Percentiles rank a stretch among this genome's conserved stretches.
Evolutionary conservation across 495 filamentous ascomycete species (phyloP).

Genomic region (Pseudotulostoma volvatum): DNA sequence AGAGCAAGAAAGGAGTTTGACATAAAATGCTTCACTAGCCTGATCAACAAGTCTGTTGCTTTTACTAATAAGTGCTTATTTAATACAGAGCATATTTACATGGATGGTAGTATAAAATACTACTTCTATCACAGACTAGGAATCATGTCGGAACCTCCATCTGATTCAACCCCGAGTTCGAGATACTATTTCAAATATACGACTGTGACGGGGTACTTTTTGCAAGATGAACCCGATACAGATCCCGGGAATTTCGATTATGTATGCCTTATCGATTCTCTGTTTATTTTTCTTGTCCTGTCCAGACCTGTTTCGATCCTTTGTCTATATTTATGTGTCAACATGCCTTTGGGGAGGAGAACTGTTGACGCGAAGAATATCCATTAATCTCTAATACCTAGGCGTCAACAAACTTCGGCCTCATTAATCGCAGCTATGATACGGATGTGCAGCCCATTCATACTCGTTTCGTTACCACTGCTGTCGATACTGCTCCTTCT

Average conservation of each 20-base stretch:
- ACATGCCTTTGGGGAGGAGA: background rate
- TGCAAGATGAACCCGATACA: constrained; percentile 52
- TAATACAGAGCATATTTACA: too few relatives aligned
- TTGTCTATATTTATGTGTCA: background rate
- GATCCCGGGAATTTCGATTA: constrained; percentile 52
- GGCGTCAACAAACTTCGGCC: constrained; percentile 44
- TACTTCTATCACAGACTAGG: too few relatives aligned
- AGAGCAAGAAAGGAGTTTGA: too few relatives aligned
- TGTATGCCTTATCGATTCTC: constrained; percentile 19
- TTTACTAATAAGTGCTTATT: too few relatives aligned
- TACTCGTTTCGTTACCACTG: constrained; percentile 6
- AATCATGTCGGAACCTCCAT: too few relatives aligned
- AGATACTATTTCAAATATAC: constrained; percentile 33
- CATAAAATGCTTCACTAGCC: too few relatives aligned
- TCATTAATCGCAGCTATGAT: constrained; percentile 39
- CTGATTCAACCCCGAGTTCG: too few relatives aligned
- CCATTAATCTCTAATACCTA: constrained; percentile 3
- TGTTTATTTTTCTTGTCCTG: background rate
- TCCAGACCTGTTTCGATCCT: too few relatives aligned
- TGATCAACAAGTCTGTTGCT: too few relatives aligned
- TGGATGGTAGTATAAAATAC: too few relatives aligned
- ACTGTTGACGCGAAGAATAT: background rate
- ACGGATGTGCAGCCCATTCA: too few relatives aligned
- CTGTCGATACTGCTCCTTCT: constrained; percentile 3
- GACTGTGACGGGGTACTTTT: constrained; percentile 51